Evolutionary conservation across 148 eudicot species (phyloP), one percentile per base, ranked within the genome.

Genomic region (Vaccinium corymbosum): DNA sequence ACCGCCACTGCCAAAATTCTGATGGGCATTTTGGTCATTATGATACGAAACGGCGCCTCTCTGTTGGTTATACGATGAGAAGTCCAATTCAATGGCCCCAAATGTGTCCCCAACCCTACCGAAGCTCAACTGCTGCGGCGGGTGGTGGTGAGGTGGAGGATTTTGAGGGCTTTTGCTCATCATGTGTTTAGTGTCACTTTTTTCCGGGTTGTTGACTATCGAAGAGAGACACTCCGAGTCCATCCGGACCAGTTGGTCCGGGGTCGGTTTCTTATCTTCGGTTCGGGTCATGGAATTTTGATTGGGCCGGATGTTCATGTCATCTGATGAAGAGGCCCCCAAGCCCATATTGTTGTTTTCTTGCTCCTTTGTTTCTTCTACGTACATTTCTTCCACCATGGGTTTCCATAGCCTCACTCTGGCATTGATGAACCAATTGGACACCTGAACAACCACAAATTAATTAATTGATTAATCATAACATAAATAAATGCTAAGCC

Each of bases 371-470:
- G 91, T 90, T 84, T 97, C 99, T 85, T 97, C 99, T 32, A 93
- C 25, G 88, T 97, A 97, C 99, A 97, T 97, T 79, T 97, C 98
- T 80, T 97, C 99, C 82, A 97, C 98, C 99, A 95, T 97, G 12
- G 99, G 99, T 81, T 97, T 97, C 99, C 99, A 97, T 61, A 97
- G 92, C 86, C 99, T 92, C 66, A 97, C 99, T 86, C 99, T 90
- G 75, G 99, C 99, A 64, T 97, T 97, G 22, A 97, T 97, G 82
- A 97, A 97, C 99, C 99, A 97, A 86, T 97, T 97, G 2, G 99
- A 97, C 32, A 97, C 99, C 99, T 97, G 80, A 80, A 84, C 59
- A 68, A 79, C 6, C 22, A 62, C 20, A 42, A 77, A 73, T 62
- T 25, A 27, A 81, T 71, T 76, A 59, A 38, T 46, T 29, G 4